Percentiles rank a stretch among this genome's conserved stretches.
Evolutionary conservation across 306 rosid species (phyloP).

Genomic region (Trifolium repens): DNA sequence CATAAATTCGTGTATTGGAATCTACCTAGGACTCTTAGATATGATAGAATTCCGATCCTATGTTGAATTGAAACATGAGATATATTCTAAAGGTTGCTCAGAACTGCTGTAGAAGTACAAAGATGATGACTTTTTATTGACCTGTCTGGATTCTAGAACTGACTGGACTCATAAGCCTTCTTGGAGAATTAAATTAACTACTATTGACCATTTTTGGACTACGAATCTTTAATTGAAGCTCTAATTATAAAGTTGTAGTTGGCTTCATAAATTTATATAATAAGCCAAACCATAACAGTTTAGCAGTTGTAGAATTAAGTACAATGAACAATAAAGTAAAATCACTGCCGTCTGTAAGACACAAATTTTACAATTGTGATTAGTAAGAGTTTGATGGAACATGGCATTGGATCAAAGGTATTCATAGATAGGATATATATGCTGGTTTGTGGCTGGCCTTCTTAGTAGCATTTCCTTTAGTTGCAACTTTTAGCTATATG

Average conservation of each 20-base stretch:
- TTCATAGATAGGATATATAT: neutral
- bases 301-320: conserved; percentile 3
- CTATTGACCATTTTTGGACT: neutral
- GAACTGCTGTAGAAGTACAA: conserved; percentile 1
- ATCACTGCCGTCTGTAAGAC: neutral
- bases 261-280: neutral
- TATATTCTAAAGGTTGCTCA: conserved; percentile 1
- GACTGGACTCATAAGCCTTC: neutral
- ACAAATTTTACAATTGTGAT: neutral
- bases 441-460: neutral
- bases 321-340: neutral
- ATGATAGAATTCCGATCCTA: neutral
- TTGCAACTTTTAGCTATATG: neutral
- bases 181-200: neutral
- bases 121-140: neutral
- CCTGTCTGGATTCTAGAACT: neutral
- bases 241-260: neutral
- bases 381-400: neutral
- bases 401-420: conserved; percentile 6
- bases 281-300: neutral
- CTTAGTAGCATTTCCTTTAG: conserved; percentile 6
- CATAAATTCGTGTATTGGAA: neutral
- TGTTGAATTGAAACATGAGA: neutral
- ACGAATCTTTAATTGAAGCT: too few species aligned
- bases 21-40: neutral